A percentile compares a stretch with the other conserved stretches of the same genome.
Conservation (phyloP, 1,284 basidiomycete genomes). For the Sporisorium graminicola region DNA sequence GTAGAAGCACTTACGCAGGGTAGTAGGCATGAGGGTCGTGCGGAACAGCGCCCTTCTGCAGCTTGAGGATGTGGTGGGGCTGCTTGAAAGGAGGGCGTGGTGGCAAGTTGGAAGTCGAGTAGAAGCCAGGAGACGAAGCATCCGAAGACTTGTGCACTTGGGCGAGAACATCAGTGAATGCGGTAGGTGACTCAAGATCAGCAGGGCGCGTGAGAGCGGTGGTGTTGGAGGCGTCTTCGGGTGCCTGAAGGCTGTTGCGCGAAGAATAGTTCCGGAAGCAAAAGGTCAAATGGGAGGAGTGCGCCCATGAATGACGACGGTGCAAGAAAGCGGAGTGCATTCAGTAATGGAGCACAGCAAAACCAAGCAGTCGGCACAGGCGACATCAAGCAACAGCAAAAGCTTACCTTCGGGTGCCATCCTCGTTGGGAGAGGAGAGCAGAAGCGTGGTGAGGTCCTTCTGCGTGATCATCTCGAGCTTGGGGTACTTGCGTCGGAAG, state of each 20-base stretch:
- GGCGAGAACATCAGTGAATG: conserved; percentile 67
- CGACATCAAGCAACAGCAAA: not conserved
- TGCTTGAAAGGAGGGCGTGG: conserved; percentile 65
- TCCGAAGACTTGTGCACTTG: conserved; percentile 62
- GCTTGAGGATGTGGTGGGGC: conserved; percentile 65
- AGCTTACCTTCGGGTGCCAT: conserved; percentile 66
- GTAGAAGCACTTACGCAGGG: conserved; percentile 54
- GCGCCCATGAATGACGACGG: not conserved
- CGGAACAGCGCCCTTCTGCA: conserved; percentile 66
- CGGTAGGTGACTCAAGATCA: conserved; percentile 64
- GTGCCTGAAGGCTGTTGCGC: conserved; percentile 52
- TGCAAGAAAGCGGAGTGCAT: not conserved
- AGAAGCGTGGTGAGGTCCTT: conserved; percentile 77
- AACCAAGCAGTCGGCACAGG: not conserved
- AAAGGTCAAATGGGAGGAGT: not conserved
- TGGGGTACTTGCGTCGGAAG: conserved; percentile 89
- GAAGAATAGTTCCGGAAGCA: not conserved
- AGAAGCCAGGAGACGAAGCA: conserved; percentile 43
- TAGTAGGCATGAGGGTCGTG: conserved; percentile 65
- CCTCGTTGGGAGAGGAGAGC: conserved; percentile 80
- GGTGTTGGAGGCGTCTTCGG: conserved; percentile 54
- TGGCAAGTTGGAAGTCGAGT: conserved; percentile 63
- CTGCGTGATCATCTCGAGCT: conserved; percentile 73
- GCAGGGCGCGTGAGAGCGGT: conserved; percentile 63
- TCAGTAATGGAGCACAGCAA: not conserved